These are phyloP conservation scores for Trichopus zeylanicus DNA, from an alignment of 116 monocot genomes.

Conservation along the genomic window DNA sequence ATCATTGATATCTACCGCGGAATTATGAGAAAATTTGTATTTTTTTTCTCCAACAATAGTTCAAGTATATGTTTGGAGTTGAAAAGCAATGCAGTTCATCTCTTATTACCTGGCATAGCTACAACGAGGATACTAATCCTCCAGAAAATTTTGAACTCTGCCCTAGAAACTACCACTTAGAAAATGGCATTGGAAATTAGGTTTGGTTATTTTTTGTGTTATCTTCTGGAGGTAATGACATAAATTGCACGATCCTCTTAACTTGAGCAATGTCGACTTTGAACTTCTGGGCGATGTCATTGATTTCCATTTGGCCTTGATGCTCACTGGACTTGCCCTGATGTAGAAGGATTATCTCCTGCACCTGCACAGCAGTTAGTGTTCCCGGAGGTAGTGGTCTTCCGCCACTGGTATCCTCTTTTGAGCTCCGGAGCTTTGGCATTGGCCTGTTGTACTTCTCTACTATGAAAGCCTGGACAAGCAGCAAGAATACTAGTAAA, in stretches of 20 bases:
- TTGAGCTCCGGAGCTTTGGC: slow-evolving; percentile 50
- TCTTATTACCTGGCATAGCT: no score
- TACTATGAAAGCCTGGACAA: slow-evolving; percentile 39
- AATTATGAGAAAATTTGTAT: no score
- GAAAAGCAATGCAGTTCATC: no score
- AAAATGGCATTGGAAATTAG: not conserved
- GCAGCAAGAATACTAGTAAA: not conserved
- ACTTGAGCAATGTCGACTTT: slow-evolving; percentile 25
- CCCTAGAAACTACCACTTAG: not conserved
- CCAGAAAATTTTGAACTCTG: not conserved
- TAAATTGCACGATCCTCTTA: slow-evolving; percentile 37
- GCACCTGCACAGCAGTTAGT: slow-evolving; percentile 31
- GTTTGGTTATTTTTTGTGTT: slow-evolving; percentile 8
- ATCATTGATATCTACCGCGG: not conserved
- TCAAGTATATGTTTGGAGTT: no score
- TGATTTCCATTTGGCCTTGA: slow-evolving; percentile 27
- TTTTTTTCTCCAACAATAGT: no score
- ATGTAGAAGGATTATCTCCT: slow-evolving; percentile 39
- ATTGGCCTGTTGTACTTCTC: slow-evolving; percentile 46
- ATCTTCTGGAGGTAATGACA: slow-evolving; percentile 46
- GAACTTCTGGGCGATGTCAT: slow-evolving; percentile 52
- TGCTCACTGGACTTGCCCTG: slow-evolving; percentile 44
- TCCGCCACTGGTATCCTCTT: slow-evolving; percentile 11
- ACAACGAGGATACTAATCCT: no score
- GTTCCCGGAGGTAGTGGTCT: slow-evolving; percentile 39